Base-by-base conservation (phyloP, 164 flowering plant genomes). In the Tinospora cordifolia region DNA sequence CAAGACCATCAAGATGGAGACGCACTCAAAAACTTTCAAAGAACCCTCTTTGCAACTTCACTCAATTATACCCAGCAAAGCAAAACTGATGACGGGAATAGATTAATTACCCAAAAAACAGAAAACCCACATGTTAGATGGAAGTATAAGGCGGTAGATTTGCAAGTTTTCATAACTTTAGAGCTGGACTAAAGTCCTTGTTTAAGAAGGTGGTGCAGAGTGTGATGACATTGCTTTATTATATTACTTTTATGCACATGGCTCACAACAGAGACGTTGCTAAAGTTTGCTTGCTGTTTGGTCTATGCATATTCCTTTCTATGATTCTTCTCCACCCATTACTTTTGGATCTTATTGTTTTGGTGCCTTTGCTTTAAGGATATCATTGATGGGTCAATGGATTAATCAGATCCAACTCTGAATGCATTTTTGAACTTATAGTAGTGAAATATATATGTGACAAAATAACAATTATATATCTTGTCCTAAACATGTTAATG, bases 211-310 rank as follows among this genome's bases (percentile, higher is more conserved):
- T 11, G 65, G 68, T 11, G 59, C 76, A 74, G 70, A 74, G 47
- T 54, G 47, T 54, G 27, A 17, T 67, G 66, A 12, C 68, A 62
- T 64, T 69, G 73, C 70, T 73, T 80, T n/a, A n/a, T 73, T 69
- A 11, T 67, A 26, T 69, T 62, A 68, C 86, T 83, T 83, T 51
- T 82, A 62, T 77, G 87, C 90, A 85, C 88, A 85, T 87, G 88
- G 83, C 62, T 79, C 66, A 77, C 77, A 76, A 70, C 69, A 75
- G 69, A 77, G 72, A 71, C 74, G 51, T 79, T 74, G 65, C 54
- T 57, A 79, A 85, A 82, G 85, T 73, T 87, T 85, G 81, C 88
- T 83, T 86, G 79, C 74, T 65, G 70, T 38, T 78, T 80, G 84
- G 87, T 81, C 77, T 81, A 75, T 77, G 79, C 59, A 79, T 63